Evolutionary conservation across 257 asterid genomes (phyloP).

Genomic region (Solanum corneliomulleri): DNA sequence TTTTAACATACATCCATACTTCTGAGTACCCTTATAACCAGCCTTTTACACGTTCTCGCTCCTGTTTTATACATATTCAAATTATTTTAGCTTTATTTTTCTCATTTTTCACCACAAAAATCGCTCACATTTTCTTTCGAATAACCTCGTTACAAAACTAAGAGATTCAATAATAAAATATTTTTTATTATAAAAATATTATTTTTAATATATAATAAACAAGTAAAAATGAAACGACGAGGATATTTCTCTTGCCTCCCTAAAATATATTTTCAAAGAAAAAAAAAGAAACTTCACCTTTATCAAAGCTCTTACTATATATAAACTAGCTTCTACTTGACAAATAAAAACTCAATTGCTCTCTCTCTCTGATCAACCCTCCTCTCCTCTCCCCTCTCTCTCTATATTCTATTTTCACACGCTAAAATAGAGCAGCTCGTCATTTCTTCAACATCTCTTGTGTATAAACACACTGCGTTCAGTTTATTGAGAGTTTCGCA

Average conservation of each 20-base stretch:
- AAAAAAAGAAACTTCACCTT: not conserved
- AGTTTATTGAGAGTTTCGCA: not conserved
- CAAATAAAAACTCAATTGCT: not conserved
- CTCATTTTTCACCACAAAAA: fast-evolving
- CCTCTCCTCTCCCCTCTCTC: not conserved
- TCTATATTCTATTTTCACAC: not conserved
- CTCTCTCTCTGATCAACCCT: not conserved
- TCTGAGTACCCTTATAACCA: not conserved
- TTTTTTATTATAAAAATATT: no score
- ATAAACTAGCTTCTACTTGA: not conserved
- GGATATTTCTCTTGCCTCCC: not conserved
- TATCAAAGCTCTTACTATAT: not conserved
- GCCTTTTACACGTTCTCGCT: not conserved
- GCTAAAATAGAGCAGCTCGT: not conserved
- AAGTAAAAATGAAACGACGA: no score
- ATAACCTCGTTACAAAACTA: no score
- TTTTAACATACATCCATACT: not conserved
- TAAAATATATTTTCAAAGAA: not conserved
- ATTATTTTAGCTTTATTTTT: fast-evolving
- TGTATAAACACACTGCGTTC: not conserved
- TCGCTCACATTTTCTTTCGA: not conserved
- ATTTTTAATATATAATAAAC: no score
- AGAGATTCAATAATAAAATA: no score
- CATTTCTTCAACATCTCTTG: not conserved
- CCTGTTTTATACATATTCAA: fast-evolving